phyloP scores from a whole-genome alignment of 306 rosid species.

The Pachyrhizus erosus region DNA sequence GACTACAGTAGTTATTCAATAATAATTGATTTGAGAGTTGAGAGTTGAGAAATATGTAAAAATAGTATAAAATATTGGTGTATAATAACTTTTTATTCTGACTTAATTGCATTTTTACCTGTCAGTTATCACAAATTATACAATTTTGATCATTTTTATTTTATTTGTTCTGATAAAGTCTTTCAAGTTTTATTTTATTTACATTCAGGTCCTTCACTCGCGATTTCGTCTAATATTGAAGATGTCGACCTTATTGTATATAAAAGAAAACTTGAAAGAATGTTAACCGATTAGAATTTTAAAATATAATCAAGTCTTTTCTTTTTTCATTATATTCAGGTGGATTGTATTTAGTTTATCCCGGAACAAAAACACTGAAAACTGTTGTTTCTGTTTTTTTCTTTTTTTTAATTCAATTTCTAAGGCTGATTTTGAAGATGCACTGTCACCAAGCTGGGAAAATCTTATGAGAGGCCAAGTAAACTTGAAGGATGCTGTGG shows the following conservation, averaged over 20 bases:
- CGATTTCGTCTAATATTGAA: neutral
- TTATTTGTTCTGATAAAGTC: neutral
- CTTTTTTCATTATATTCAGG: neutral
- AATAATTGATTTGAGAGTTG: neutral
- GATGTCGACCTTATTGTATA: neutral
- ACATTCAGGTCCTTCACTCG: neutral
- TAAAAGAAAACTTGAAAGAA: neutral
- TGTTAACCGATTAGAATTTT: no score
- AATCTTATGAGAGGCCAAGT: constrained; percentile 85
- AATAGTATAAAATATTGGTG: neutral
- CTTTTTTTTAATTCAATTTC: neutral
- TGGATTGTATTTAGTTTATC: constrained; percentile 15
- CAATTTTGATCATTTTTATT: neutral
- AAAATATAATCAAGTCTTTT: neutral
- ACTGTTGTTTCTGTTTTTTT: neutral
- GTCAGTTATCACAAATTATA: no score
- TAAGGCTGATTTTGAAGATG: constrained; percentile 96
- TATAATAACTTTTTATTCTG: neutral
- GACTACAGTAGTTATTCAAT: neutral
- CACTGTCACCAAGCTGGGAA: constrained; percentile 96
- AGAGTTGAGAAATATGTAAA: neutral
- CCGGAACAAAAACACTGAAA: constrained; percentile 6
- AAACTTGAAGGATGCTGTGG: constrained; percentile 87
- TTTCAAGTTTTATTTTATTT: neutral
- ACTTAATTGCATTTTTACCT: neutral